Evolutionary conservation across 208 protist species (phyloP), one percentile per base, ranked within the genome.

Genomic region (Acanthamoeba lenticulata): DNA sequence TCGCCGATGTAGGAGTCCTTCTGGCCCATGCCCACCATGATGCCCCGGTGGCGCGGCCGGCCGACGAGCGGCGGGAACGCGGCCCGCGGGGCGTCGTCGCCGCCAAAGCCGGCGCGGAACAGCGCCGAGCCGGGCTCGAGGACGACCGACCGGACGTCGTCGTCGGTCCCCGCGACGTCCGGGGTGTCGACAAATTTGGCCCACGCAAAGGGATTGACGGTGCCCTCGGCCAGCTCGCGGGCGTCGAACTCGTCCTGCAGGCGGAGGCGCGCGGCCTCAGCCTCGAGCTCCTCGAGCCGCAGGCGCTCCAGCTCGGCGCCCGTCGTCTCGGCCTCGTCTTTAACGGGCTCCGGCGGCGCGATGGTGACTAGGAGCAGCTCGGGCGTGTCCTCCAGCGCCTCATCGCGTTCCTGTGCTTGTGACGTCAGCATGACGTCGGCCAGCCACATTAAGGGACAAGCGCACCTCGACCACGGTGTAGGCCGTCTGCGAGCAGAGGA

Each of bases 21-120:
- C 95, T 99, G 98, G 21, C 98, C 97, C 94, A 97, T 98, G 44
- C 98, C 98, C 81, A 99, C 98, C 97, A 99, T 99, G 27, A 98
- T 98, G 57, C 97, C 97, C 74, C 97, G 92, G 94, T 99, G 98
- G 83, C 98, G 98, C 55, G 99, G 98, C 52, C 98, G 97, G 34
- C 99, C 99, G 94, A 99, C 98, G 72, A 99, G 98, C 7, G 98
- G 98, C 11, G 98, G 99, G 95, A 99, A 99, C 13, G 99, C 98
- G 93, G 98, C 97, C 74, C 98, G 95, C 34, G 99, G 99, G 21
- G 98, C 99, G 94, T 99, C 99, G 94, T 99, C 98, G 44, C 99
- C 99, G 32, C 98, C 98, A 29, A 97, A 96, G 38, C 96, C 96
- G 15, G 92, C 95, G 57, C 96, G 97, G 42, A 60, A 83, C 0